Percentiles rank a stretch among this genome's conserved stretches.
phyloP scores from a whole-genome alignment of 371 early-diverging fungal species.

The Saksenaea vasiformis region DNA sequence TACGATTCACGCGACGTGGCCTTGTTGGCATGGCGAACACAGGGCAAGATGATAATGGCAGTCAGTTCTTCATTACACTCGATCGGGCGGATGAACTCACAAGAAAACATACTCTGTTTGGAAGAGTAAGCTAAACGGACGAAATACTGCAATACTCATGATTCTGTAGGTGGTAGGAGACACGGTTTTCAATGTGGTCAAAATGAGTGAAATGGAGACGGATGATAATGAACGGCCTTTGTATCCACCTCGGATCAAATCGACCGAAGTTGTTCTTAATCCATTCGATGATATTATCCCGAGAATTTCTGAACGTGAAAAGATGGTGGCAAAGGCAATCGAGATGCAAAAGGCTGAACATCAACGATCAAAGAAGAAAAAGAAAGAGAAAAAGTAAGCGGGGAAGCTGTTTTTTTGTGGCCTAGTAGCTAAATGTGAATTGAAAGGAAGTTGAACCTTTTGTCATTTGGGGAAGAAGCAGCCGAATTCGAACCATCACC shows the following conservation, averaged over 20 bases:
- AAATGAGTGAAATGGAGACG: conserved; percentile 81
- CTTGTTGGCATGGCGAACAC: conserved; percentile 92
- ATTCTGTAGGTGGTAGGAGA: conserved; percentile 78
- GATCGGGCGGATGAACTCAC: conserved; percentile 85
- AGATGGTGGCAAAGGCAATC: conserved; percentile 34
- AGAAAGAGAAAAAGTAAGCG: conserved; percentile 66
- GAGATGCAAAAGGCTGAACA: conserved; percentile 31
- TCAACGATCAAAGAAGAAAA: conserved; percentile 57
- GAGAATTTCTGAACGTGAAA: conserved; percentile 69
- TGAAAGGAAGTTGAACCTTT: conserved; percentile 68
- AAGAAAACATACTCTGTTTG: conserved; percentile 90
- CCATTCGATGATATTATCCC: conserved; percentile 94
- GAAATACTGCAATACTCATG: not conserved
- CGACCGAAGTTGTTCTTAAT: conserved; percentile 75
- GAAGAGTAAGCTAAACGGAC: conserved; percentile 58
- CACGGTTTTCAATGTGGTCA: conserved; percentile 88
- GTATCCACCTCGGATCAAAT: conserved; percentile 73
- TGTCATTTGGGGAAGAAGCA: conserved; percentile 90
- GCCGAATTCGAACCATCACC: conserved; percentile 53
- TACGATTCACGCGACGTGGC: conserved; percentile 88
- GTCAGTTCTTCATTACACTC: conserved; percentile 95
- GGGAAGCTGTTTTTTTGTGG: not conserved
- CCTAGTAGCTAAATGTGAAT: not conserved
- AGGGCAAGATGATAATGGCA: conserved; percentile 76
- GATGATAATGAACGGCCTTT: conserved; percentile 82